Base-by-base conservation (phyloP, 176 grass and related monocot genomes). In the Tillandsia leiboldiana region DNA sequence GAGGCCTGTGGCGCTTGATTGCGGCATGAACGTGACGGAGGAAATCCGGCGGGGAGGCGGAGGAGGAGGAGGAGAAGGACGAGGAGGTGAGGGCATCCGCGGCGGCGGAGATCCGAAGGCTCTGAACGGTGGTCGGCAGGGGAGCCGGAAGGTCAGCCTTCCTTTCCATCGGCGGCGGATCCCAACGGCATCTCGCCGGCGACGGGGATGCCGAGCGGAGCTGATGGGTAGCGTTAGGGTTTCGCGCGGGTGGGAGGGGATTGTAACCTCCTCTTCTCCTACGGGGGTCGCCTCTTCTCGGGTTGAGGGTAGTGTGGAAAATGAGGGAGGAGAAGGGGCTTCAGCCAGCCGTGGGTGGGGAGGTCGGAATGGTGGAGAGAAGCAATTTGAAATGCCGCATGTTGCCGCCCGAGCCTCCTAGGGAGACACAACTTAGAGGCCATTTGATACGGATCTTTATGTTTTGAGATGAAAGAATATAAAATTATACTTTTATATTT, bases 111-210 rank as follows among this genome's bases (percentile, higher is more conserved):
- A 67, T 61, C 33, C 74, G 47, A 54, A 26, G 9, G 33, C 74
- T 52, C 28, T 15, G 12, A 54, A 9, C 49, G 71, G 26, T 42
- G 54, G 75, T 6, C 24, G 69, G 23, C 33, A 76, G 12, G 50
- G 70, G n/a, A 22, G 81, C 76, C 42, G 83, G 79, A 83, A 87
- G 88, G n/a, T 79, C 79, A 87, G 73, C 86, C 84, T 78, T 96
- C 79, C 59, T 83, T 77, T 96, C 87, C 87, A 90, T 90, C 53
- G 48, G 23, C 69, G 28, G 74, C 66, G 70, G 72, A 80, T 53
- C 69, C 73, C 75, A 70, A 67, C 58, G 79, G 87, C 87, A 90
- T 90, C 59, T 89, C 87, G 75, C 56, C 78, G 61, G 70, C 70
- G 70, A 10, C 20, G 77, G 65, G 58, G 57, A 17, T 20, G 49